Conservation (phyloP, 495 filamentous ascomycete species). For the Podospora pseudocomata region DNA sequence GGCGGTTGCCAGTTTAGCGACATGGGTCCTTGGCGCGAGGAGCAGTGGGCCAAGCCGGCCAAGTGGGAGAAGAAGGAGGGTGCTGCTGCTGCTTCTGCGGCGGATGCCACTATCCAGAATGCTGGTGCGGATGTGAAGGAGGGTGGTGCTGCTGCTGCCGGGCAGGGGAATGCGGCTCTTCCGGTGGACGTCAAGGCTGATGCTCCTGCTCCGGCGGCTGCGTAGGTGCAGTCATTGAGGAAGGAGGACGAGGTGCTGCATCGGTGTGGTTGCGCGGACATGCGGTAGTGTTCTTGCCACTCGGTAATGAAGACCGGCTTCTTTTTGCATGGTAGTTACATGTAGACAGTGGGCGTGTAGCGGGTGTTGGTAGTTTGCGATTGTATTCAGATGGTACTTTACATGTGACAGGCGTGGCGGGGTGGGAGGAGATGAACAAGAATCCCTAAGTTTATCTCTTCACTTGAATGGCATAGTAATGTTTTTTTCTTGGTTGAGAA, state of each 20-base stretch:
- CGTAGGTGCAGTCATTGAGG: slow-evolving; percentile 16
- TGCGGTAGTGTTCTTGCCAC: neutral
- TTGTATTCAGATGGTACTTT: neutral
- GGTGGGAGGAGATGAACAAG: neutral
- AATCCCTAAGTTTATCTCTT: neutral
- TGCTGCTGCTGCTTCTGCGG: neutral
- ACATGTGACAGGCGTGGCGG: neutral
- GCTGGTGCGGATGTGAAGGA: slow-evolving; percentile 26
- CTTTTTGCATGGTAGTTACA: neutral
- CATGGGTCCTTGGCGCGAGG: slow-evolving; percentile 85
- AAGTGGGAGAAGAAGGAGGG: slow-evolving; percentile 58
- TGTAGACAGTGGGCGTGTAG: neutral
- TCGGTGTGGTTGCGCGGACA: neutral
- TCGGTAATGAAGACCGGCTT: neutral
- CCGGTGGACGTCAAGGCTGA: slow-evolving; percentile 20
- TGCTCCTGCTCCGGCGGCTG: slow-evolving; percentile 37
- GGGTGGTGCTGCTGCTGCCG: slow-evolving; percentile 18
- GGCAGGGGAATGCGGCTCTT: slow-evolving; percentile 7
- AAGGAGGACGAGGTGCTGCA: neutral
- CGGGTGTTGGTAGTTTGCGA: neutral
- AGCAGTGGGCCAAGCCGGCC: slow-evolving; percentile 64
- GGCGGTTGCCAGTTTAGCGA: slow-evolving; percentile 88
- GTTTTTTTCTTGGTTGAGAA: too few relatives aligned
- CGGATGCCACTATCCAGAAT: slow-evolving; percentile 22
- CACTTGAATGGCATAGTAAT: too few relatives aligned